Percentiles rank a stretch among this genome's conserved stretches.
Evolutionary conservation across 805 yeast genomes (phyloP).

Genomic region (Wickerhamiella vanderwaltii): DNA sequence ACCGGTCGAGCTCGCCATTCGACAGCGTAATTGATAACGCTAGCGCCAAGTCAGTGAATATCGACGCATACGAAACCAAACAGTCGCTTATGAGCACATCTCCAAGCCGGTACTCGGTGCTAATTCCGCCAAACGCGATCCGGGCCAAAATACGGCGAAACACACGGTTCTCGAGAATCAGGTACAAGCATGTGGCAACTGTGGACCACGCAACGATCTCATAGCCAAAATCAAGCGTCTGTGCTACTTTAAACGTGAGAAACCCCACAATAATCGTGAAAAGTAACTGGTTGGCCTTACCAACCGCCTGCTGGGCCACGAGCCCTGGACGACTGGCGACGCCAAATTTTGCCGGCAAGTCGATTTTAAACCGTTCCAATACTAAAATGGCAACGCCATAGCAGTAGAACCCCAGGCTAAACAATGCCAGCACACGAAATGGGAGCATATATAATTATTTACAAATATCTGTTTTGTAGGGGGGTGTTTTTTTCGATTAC

Average conservation of each 20-base stretch:
- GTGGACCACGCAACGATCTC: slow-evolving; percentile 26
- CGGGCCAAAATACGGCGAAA: slow-evolving; percentile 35
- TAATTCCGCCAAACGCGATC: slow-evolving; percentile 47
- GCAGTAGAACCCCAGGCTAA: neutral
- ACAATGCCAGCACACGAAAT: neutral
- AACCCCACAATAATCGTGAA: slow-evolving; percentile 1
- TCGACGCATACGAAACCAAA: slow-evolving; percentile 67
- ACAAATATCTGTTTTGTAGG: neutral
- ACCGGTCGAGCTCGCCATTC: slow-evolving; percentile 51
- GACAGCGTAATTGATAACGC: slow-evolving; percentile 47
- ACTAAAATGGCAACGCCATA: neutral
- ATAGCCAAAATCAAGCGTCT: neutral
- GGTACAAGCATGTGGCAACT: slow-evolving; percentile 29
- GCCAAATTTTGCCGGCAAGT: slow-evolving; percentile 1
- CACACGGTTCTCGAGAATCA: slow-evolving; percentile 30
- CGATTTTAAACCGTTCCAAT: neutral
- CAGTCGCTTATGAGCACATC: slow-evolving; percentile 80
- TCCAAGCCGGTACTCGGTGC: slow-evolving; percentile 45
- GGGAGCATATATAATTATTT: slow-evolving; percentile 1
- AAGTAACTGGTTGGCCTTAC: slow-evolving; percentile 1
- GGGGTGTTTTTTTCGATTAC: neutral
- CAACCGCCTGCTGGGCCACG: neutral
- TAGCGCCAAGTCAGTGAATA: slow-evolving; percentile 57
- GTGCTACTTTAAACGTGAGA: neutral
- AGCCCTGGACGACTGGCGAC: neutral